Evolutionary conservation across 352 stramenopile species (phyloP).

Genomic region (Phytophthora cajani): DNA sequence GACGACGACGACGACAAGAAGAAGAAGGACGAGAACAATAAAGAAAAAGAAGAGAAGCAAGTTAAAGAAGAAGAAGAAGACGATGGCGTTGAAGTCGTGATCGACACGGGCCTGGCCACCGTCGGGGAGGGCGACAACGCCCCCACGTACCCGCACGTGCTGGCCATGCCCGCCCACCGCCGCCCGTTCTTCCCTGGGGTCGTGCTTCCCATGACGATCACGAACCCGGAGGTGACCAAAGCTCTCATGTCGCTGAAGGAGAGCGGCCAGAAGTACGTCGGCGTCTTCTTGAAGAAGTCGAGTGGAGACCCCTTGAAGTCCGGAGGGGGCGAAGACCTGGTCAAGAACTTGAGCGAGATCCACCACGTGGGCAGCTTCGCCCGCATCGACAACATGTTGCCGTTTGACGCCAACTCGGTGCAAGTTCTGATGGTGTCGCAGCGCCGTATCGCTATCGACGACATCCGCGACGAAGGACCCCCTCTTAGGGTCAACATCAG

Average conservation of each 20-base stretch:
- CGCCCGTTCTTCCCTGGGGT: slow-evolving; percentile 86
- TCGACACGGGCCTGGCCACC: slow-evolving; percentile 63
- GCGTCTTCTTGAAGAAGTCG: slow-evolving; percentile 94
- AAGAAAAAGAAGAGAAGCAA: slow-evolving; percentile 10
- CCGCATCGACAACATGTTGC: slow-evolving; percentile 93
- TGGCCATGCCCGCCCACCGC: slow-evolving; percentile 79
- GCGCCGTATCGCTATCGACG: slow-evolving; percentile 84
- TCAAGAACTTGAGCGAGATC: slow-evolving; percentile 93
- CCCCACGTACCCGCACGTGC: slow-evolving; percentile 73
- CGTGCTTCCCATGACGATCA: slow-evolving; percentile 87
- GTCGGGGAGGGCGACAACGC: slow-evolving; percentile 74
- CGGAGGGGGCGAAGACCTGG: slow-evolving; percentile 81
- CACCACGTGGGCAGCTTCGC: slow-evolving; percentile 96
- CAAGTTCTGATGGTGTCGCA: slow-evolving; percentile 92
- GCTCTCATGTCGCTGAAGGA: slow-evolving; percentile 90
- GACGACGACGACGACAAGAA: slow-evolving; percentile 15
- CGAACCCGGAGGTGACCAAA: slow-evolving; percentile 86
- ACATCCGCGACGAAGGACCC: slow-evolving; percentile 65
- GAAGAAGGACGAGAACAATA: background rate
- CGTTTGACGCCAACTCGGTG: slow-evolving; percentile 76
- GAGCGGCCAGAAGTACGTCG: slow-evolving; percentile 91
- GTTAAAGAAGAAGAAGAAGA: slow-evolving; percentile 15
- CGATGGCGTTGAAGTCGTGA: slow-evolving; percentile 58
- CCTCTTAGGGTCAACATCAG: slow-evolving; percentile 75
- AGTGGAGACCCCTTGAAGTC: slow-evolving; percentile 41